Base-by-base conservation (phyloP, 176 grass and related monocot species). In the Tillandsia fasciculata region DNA sequence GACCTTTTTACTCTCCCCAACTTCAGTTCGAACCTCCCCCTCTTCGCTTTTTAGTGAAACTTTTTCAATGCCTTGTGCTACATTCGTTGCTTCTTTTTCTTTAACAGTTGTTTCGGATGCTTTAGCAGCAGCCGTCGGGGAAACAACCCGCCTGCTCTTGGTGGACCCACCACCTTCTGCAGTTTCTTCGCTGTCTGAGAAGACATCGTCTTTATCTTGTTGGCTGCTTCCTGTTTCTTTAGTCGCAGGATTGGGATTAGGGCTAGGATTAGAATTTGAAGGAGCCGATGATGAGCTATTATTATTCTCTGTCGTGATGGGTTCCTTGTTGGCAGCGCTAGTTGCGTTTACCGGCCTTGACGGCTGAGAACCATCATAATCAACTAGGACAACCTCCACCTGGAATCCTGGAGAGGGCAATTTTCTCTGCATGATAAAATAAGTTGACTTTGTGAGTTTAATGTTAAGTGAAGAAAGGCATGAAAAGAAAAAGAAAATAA, bases 381-480 rank as follows among this genome's bases (percentile, higher is more conserved):
- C 84, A 71, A 90, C 84, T 8, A 93, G 82, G 42, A 99, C 94
- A 33, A 99, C 69, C 77, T 99, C 94, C 24, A 99, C 69, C 68
- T 93, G 86, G 85, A 99, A 93, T 14, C 87, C 89, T 67, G 94
- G 89, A 73, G 89, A 99, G 0, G 87, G 90, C 50, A 99, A 76
- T 74, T 99, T 99, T 72, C 94, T 93, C 94, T 99, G 84, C 23
- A 86, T 50, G 57, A 75, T 52, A 80, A 75, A 78, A 77, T 68
- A 48, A 80, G 12, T n/a, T 12, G 57, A 8, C 64, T 27, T 1
- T 12, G 76, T 70, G 80, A n/a, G 65, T 10, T 71, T 24, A 8
- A 2, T 28, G 75, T 64, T 65, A 8, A 29, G 33, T 42, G 33
- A 64, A 76, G 20, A 58, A 15, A 78, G 22, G 28, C 2, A 56